Evolutionary conservation across 2,329 filamentous ascomycete genomes (phyloP), one percentile per base, ranked within the genome.

Genomic region (Geosmithia morbida): DNA sequence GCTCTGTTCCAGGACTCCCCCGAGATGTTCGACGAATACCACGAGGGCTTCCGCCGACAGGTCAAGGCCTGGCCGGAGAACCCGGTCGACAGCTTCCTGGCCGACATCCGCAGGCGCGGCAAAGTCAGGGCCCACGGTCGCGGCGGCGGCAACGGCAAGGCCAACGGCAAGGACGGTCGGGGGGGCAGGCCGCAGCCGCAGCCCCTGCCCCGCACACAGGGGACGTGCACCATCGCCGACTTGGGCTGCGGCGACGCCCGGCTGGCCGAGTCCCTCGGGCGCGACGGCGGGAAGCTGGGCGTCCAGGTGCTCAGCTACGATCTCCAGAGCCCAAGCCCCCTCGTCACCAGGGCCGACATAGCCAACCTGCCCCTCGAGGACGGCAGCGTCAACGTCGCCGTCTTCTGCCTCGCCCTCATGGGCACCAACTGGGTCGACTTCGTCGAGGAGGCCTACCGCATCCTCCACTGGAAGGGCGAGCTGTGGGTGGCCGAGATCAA

Each of bases 361-460:
- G 83, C 88, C 29, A 76, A 83, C 50, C 70, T 98, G 2, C 90
- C 90, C 0, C 68, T 95, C 0, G 69, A 70, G 5, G 81, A 89
- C 54, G 82, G 79, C 43, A 80, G 76, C 51, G 81, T 88, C 51
- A 88, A 98, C 62, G 74, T 98, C 5, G 86, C 86, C 45, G 82
- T 98, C 55, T 97, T 97, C 71, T 98, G 92, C 64, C 75, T 98
- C 30, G 92, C 90, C 45, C 77, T 98, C 50, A 98, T 98, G 92
- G 92, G 92, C 59, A 98, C 92, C 48, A 98, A 98, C 68, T 98
- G 92, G 90, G 77, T 94, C 47, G 82, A 87, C 56, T 97, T 98
- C 62, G 77, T 98, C 57, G 92, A 97, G 66, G 92, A 98, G 68
- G 90, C 90, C 14, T 94, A 87, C 70, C 82, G 92, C 47, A 74